Conservation (phyloP, 2,329 filamentous ascomycete genomes). For the Phialophora expanda region DNA sequence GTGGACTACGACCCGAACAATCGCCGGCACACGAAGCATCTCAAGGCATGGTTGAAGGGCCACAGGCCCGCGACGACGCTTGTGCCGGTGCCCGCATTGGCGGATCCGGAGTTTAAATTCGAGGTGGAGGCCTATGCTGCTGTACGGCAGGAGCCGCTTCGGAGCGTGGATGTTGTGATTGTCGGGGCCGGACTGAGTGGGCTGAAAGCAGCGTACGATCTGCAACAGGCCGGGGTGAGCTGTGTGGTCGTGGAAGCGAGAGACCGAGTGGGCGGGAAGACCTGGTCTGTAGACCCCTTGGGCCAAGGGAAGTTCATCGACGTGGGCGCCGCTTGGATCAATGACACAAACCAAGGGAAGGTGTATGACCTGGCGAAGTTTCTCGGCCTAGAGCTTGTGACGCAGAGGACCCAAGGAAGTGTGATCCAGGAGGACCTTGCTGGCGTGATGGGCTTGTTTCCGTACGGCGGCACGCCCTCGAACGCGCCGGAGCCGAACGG, state of each 20-base stretch:
- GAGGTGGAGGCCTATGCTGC: conserved; percentile 61
- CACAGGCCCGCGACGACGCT: conserved; percentile 53
- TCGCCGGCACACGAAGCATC: conserved; percentile 46
- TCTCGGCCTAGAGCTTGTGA: conserved; percentile 51
- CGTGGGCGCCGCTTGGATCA: conserved; percentile 65
- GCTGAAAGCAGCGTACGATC: conserved; percentile 45
- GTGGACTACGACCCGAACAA: conserved; percentile 51
- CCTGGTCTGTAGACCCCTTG: conserved; percentile 41
- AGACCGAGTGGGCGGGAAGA: conserved; percentile 53
- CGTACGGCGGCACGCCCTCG: conserved; percentile 34
- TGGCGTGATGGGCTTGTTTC: conserved; percentile 32
- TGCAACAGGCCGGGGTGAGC: conserved; percentile 44
- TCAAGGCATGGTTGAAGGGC: conserved; percentile 47
- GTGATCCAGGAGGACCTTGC: conserved; percentile 50
- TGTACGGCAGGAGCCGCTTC: conserved; percentile 59
- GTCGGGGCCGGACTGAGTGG: conserved; percentile 50
- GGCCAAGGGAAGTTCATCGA: conserved; percentile 50
- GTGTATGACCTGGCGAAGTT: conserved; percentile 47
- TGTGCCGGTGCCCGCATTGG: conserved; percentile 51
- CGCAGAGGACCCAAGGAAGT: conserved; percentile 56
- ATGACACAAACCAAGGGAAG: conserved; percentile 59
- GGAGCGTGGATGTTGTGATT: conserved; percentile 44
- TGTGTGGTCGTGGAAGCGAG: conserved; percentile 50
- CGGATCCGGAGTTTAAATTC: conserved; percentile 49
- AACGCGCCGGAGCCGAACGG: conserved; percentile 26